Evolutionary conservation across 202 grass and related monocot species (phyloP), one percentile per base, ranked within the genome.

Genomic region (Musa balbisiana): DNA sequence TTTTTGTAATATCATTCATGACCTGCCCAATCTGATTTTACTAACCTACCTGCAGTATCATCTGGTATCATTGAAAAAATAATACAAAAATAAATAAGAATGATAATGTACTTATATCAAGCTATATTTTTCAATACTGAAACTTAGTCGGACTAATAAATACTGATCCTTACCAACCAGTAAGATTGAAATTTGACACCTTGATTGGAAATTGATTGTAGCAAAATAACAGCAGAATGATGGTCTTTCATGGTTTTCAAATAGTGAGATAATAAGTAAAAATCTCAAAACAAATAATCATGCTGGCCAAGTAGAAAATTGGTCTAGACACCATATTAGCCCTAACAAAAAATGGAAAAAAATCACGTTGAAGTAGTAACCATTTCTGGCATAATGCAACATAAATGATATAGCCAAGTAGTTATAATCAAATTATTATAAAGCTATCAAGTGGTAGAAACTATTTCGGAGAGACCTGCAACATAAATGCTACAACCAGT

Each of bases 401-500:
- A 43, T 43, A 43, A 43, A 43, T 43, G 33, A 43, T 43, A 43
- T 43, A 43, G 33, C 33, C 33, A 43, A 6, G 33, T 8, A 43
- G 33, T 43, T 43, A 43, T 43, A 11, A 51, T 49, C 49, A 8
- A 52, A 51, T 70, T 70, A 50, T 70, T 21, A 51, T 49, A 51
- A 70, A 70, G 49, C 9, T 70, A 8, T 43, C 4, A 5, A 70
- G 17, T 70, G 2, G 13, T 27, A 26, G n/a, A 23, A 13, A 51
- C 9, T 51, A 51, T 51, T 43, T 70, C 25, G 0, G 6, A 51
- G 29, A 19, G 16, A 70, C 67, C 73, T 75, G 73, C 10, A 75
- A 49, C 73, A 75, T 43, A 75, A 62, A 75, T 75, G 73, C 73
- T 49, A 75, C 54, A 49, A 75, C 73, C 73, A 75, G 17, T 56